These are phyloP conservation scores for Barnettozyma californica DNA, from an alignment of 805 yeast genomes.

Conservation along the genomic window DNA sequence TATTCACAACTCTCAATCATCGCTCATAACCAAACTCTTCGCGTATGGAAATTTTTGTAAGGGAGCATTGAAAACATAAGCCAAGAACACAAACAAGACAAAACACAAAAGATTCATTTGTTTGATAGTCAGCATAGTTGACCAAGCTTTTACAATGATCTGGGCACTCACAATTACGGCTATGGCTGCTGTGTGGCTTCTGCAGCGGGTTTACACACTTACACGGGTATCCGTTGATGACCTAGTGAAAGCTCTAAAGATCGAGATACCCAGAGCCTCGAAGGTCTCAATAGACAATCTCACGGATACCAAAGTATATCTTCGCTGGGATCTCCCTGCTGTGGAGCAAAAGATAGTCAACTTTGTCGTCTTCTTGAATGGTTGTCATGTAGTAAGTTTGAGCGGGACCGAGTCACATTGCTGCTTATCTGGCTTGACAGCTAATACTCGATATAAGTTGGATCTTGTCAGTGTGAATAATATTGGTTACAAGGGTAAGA, in stretches of 20 bases:
- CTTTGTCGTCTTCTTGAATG: slow-evolving; percentile 36
- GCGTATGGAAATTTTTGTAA: background rate
- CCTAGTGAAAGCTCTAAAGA: slow-evolving; percentile 40
- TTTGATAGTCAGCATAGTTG: background rate
- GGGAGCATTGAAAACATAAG: background rate
- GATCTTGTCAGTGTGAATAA: slow-evolving; percentile 39
- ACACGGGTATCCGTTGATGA: slow-evolving; percentile 39
- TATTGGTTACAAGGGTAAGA: slow-evolving; percentile 36
- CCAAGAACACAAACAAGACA: background rate
- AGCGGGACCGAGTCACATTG: slow-evolving; percentile 34
- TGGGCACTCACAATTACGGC: slow-evolving; percentile 16
- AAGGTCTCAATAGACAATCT: slow-evolving; percentile 50
- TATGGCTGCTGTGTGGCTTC: slow-evolving; percentile 22
- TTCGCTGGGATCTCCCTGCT: slow-evolving; percentile 48
- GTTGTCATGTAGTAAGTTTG: slow-evolving; percentile 30
- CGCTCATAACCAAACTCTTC: too few relatives aligned
- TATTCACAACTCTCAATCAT: too few relatives aligned
- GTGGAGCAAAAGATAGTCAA: slow-evolving; percentile 26
- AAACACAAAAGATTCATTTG: background rate
- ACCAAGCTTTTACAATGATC: slow-evolving; percentile 11
- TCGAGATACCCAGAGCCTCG: slow-evolving; percentile 54
- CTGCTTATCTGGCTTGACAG: slow-evolving; percentile 27
- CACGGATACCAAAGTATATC: slow-evolving; percentile 36
- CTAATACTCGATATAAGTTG: slow-evolving; percentile 35
- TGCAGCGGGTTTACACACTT: slow-evolving; percentile 16